phyloP scores from a whole-genome alignment of 2,329 filamentous ascomycete species.

The Monilinia vaccinii-corymbosi region DNA sequence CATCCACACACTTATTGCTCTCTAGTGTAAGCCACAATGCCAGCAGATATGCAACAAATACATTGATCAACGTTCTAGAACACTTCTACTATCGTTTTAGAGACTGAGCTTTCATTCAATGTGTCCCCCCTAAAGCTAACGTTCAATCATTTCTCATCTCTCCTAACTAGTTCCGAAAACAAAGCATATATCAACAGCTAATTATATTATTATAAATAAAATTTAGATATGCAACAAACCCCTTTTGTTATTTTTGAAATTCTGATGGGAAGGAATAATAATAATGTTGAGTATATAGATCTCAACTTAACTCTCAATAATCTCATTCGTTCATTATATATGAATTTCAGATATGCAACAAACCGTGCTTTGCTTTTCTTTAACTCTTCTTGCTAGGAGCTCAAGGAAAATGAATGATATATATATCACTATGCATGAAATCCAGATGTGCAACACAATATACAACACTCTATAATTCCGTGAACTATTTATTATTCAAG shows the following conservation, averaged over 20 bases:
- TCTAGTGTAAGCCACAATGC: not conserved
- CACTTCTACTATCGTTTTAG: not conserved
- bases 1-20: not conserved
- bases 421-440: not conserved
- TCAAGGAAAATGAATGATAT: not conserved
- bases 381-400: not conserved
- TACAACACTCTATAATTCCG: not conserved
- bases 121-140: no score
- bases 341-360: not conserved
- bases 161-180: no score
- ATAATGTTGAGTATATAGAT: no score
- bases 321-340: not conserved
- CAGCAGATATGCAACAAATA: not conserved
- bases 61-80: not conserved
- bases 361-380: not conserved
- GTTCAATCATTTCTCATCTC: no score
- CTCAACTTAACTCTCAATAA: no score
- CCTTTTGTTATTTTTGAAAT: no score
- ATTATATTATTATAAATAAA: no score
- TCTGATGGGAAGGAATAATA: no score
- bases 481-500: not conserved
- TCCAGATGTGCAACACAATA: not conserved
- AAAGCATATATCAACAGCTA: no score
- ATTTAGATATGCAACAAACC: no score
- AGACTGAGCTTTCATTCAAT: no score